Evolutionary conservation across 805 yeast genomes (phyloP).

Genomic region (Scheffersomyces lignosus): DNA sequence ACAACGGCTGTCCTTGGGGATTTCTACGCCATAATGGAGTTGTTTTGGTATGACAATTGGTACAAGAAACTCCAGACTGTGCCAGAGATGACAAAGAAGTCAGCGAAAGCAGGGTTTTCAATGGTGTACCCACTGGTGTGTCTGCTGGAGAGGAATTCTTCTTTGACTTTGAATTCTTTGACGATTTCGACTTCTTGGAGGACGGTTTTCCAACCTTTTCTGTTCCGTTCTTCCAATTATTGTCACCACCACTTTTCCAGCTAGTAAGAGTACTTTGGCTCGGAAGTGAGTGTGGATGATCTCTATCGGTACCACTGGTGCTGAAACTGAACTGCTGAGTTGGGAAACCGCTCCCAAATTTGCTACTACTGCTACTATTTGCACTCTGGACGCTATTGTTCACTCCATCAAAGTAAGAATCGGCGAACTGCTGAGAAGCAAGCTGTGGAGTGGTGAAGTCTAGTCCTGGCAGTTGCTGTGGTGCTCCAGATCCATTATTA

Average conservation of each 20-base stretch:
- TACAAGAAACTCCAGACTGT: conserved; percentile 47
- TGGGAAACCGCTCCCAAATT: background rate
- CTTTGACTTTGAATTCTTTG: conserved; percentile 4
- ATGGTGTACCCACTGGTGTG: background rate
- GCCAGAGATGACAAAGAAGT: background rate
- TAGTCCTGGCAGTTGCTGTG: background rate
- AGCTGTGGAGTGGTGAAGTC: background rate
- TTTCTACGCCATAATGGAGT: conserved; percentile 96
- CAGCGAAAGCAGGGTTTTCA: background rate
- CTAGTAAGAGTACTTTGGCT: background rate
- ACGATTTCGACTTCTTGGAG: conserved; percentile 5
- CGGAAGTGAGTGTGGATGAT: background rate
- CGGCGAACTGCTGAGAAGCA: background rate
- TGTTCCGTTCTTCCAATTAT: conserved; percentile 1
- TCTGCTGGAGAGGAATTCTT: conserved; percentile 4
- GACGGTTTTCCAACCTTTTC: conserved; percentile 1
- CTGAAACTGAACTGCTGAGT: background rate
- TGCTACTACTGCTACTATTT: too few relatives aligned
- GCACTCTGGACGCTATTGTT: too few relatives aligned
- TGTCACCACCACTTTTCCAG: background rate
- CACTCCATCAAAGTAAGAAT: background rate
- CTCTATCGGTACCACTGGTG: background rate
- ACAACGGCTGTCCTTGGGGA: conserved; percentile 87
- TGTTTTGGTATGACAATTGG: conserved; percentile 87
- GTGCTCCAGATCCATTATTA: too few relatives aligned